Evolutionary conservation across 2,329 filamentous ascomycete genomes (phyloP), one percentile per base, ranked within the genome.

Genomic region (Trichoderma gracile): DNA sequence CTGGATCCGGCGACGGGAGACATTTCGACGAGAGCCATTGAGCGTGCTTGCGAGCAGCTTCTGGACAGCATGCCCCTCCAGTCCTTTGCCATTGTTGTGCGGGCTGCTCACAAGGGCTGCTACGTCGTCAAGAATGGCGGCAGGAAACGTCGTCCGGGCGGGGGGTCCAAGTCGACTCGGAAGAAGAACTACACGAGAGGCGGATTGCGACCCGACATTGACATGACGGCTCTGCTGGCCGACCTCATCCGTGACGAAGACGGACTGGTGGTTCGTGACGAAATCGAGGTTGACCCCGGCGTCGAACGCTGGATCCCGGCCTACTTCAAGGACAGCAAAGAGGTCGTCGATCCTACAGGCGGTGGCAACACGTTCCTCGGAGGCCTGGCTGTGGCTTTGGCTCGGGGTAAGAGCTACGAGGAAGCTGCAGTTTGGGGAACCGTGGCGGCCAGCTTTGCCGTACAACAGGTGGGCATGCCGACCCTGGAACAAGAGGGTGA

Each of bases 391-490:
- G 80, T 88, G 14, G 86, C 81, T 1, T 76, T 89, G 69, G 87
- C 81, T 38, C 78, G 89, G 59, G 87, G 85, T 1, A 80, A 84
- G 69, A 73, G 75, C 27, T 80, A 91, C 46, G 86, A 88, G 66
- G 87, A 92, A 70, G 93, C 92, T 5, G 88, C 90, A 5, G 81
- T 86, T 0, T 94, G 89, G 86, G 95, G 89, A 5, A 89, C 86
- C 52, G 84, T 98, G 6, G 89, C 92, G 2, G 94, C 95, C 8
- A 93, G 93, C 72, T 95, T 97, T 76, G 92, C 92, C 17, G 96
- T 99, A 71, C 93, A 99, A 77, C 95, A 99, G 76, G 88, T 96
- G 59, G 94, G 95, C 0, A 86, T 96, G 75, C 94, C 94, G 0
- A 74, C 75, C 1, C 72, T 93, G 14, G 78, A 74, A 2, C 71